Evolutionary conservation across 2,329 filamentous ascomycete genomes (phyloP).

Genomic region (Aspergillus novoparasiticus): DNA sequence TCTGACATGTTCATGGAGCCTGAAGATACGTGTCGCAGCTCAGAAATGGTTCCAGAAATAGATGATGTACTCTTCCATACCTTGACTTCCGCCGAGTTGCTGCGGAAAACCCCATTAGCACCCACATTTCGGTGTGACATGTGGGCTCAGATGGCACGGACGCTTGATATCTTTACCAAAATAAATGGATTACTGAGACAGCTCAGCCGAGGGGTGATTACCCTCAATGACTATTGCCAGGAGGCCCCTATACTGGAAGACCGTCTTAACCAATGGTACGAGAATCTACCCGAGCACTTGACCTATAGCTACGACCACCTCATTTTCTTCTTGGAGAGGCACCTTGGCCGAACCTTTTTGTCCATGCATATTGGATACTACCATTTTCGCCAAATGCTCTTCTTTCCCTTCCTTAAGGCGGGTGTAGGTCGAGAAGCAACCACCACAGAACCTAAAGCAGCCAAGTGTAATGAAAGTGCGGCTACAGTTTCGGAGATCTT

Average conservation of each 20-base stretch:
- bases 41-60: slow-evolving; percentile 13
- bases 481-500: slow-evolving; percentile 21
- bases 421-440: slow-evolving; percentile 2
- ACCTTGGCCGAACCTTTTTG: slow-evolving; percentile 23
- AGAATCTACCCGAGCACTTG: slow-evolving; percentile 15
- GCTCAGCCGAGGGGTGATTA: slow-evolving; percentile 19
- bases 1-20: slow-evolving; percentile 24
- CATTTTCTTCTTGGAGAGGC: slow-evolving; percentile 12
- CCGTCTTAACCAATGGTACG: slow-evolving; percentile 19
- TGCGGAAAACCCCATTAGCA: slow-evolving; percentile 2
- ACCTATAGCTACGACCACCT: slow-evolving; percentile 19
- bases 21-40: slow-evolving; percentile 1
- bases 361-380: slow-evolving; percentile 27
- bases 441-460: not conserved
- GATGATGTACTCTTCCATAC: slow-evolving; percentile 24
- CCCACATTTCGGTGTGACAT: slow-evolving; percentile 18
- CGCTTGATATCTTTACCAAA: slow-evolving; percentile 21
- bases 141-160: slow-evolving; percentile 26
- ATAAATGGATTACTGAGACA: slow-evolving; percentile 18
- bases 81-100: slow-evolving; percentile 6
- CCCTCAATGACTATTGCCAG: slow-evolving; percentile 18
- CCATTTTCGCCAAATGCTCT: slow-evolving; percentile 27
- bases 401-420: slow-evolving; percentile 25
- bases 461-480: slow-evolving; percentile 22
- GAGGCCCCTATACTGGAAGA: slow-evolving; percentile 15